phyloP scores from a whole-genome alignment of 1,284 basidiomycete species.

The Cutaneotrichosporon sp. region DNA sequence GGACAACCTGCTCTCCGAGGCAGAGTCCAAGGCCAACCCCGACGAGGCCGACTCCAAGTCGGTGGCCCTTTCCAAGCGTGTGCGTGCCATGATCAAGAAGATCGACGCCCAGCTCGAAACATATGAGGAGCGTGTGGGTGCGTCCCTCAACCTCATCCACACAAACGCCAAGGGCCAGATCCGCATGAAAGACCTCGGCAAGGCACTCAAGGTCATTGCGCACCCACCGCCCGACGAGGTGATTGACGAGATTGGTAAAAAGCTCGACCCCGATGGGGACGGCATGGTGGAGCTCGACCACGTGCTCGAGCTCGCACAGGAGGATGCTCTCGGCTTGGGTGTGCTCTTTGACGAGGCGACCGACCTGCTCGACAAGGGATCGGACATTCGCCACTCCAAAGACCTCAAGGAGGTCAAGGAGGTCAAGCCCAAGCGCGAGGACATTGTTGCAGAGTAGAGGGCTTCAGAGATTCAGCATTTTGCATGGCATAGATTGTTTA shows the following conservation, averaged over 20 bases:
- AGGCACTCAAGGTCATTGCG: conserved; percentile 87
- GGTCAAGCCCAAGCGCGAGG: conserved; percentile 47
- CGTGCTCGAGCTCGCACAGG: conserved; percentile 49
- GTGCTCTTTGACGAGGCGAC: conserved; percentile 44
- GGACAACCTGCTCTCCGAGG: conserved; percentile 82
- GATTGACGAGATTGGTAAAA: conserved; percentile 82
- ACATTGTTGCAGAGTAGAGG: conserved; percentile 43
- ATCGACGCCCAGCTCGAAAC: conserved; percentile 89
- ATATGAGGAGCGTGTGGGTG: conserved; percentile 87
- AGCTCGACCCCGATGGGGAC: conserved; percentile 93
- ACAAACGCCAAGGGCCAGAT: conserved; percentile 88
- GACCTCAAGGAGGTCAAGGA: conserved; percentile 38
- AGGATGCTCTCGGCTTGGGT: conserved; percentile 47
- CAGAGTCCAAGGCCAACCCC: conserved; percentile 52
- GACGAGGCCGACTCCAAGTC: conserved; percentile 44
- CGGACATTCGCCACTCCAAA: conserved; percentile 45
- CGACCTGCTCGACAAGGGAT: conserved; percentile 41
- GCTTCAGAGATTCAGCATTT: neutral
- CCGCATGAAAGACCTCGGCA: conserved; percentile 80
- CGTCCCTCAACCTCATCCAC: conserved; percentile 88
- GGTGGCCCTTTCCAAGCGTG: conserved; percentile 76
- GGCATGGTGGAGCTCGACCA: conserved; percentile 66
- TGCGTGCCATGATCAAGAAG: conserved; percentile 92
- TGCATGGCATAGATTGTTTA: conserved; percentile 5
- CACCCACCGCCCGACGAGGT: conserved; percentile 88